phyloP scores from a whole-genome alignment of 352 stramenopile genomes.

The Globisporangium orthogonon region DNA sequence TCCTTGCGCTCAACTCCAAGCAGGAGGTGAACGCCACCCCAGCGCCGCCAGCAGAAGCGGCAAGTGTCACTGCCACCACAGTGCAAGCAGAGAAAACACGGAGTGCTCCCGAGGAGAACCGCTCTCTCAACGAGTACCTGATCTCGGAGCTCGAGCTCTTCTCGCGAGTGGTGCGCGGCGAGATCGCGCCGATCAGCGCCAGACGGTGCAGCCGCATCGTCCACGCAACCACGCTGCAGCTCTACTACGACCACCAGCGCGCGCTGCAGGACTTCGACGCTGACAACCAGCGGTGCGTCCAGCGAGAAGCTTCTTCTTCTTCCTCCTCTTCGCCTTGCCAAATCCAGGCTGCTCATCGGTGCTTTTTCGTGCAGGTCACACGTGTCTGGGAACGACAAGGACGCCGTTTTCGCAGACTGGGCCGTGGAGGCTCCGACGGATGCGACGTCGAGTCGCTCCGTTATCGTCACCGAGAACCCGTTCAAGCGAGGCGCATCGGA shows the following conservation, averaged over 20 bases:
- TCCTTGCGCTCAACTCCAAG: background rate
- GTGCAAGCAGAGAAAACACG: background rate
- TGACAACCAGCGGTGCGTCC: slow-evolving; percentile 35
- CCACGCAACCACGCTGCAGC: slow-evolving; percentile 31
- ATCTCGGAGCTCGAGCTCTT: slow-evolving; percentile 44
- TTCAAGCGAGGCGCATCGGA: slow-evolving; percentile 5
- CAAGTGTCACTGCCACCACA: background rate
- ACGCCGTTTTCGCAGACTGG: background rate
- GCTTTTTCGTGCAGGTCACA: slow-evolving; percentile 4
- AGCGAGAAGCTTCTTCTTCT: background rate
- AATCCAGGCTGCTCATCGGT: no score
- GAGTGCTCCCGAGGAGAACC: slow-evolving; percentile 24
- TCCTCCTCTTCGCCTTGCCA: background rate
- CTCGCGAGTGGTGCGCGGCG: slow-evolving; percentile 22
- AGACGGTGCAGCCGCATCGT: slow-evolving; percentile 18
- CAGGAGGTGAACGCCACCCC: background rate
- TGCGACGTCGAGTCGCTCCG: background rate
- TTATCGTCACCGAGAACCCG: slow-evolving; percentile 5
- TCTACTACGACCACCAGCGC: slow-evolving; percentile 41
- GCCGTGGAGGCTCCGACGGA: background rate
- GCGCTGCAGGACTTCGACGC: slow-evolving; percentile 49
- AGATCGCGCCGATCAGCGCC: background rate
- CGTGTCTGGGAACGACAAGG: background rate
- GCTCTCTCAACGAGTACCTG: slow-evolving; percentile 43
- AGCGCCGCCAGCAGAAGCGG: no score